Percentiles rank a stretch among this genome's conserved stretches.
Evolutionary conservation across 2,329 filamentous ascomycete genomes (phyloP).

Genomic region (Diaporthe sp.): DNA sequence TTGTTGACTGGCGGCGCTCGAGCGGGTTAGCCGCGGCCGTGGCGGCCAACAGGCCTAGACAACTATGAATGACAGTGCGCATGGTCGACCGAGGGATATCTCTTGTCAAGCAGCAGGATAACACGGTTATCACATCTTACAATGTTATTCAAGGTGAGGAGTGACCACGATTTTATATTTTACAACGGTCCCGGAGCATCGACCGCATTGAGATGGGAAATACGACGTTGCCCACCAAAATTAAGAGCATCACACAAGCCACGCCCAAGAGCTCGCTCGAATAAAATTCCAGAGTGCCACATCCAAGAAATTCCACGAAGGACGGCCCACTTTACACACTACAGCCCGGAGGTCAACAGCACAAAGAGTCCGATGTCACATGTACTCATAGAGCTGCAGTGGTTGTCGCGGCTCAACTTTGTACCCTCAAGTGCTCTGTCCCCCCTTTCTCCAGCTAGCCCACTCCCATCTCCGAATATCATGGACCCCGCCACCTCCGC

Average conservation of each 20-base stretch:
- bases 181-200: background rate
- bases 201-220: conserved; percentile 1
- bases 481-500: conserved; percentile 33
- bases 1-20: conserved; percentile 35
- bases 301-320: conserved; percentile 28
- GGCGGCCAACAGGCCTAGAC: conserved; percentile 26
- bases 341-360: background rate
- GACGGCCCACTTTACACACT: background rate
- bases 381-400: background rate
- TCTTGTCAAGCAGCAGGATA: background rate
- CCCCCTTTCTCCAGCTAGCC: background rate
- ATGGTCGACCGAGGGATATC: background rate
- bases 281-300: background rate
- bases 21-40: conserved; percentile 12
- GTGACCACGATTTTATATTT: conserved; percentile 16
- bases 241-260: background rate
- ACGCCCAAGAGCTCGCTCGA: background rate
- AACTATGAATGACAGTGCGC: background rate
- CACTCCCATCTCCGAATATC: conserved; percentile 22
- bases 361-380: background rate
- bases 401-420: background rate
- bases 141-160: background rate
- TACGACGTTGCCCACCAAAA: background rate
- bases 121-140: background rate
- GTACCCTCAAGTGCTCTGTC: background rate